Percentiles rank a stretch among this genome's conserved stretches.
Conservation (phyloP, 2,329 filamentous ascomycete genomes). For the Paecilomyces sp. region DNA sequence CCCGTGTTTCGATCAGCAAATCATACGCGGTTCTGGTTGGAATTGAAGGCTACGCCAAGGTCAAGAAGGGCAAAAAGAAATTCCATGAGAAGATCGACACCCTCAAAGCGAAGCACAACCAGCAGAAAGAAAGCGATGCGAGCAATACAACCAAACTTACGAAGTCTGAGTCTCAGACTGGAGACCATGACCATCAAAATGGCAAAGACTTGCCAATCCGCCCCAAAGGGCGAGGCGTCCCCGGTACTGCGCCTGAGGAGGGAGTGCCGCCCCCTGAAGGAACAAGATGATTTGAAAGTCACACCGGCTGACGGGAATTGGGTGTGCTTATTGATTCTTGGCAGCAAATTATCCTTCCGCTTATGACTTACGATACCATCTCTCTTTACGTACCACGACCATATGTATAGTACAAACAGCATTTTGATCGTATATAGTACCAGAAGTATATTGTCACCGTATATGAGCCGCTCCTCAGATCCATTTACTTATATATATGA, state of each 20-base stretch:
- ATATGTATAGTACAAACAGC: not conserved
- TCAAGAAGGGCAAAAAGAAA: constrained; percentile 57
- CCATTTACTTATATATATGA: no score
- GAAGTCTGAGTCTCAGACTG: not conserved
- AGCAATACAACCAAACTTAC: no score
- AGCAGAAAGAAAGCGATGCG: not conserved
- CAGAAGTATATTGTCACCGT: not conserved
- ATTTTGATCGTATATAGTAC: not conserved
- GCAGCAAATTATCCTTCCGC: not conserved
- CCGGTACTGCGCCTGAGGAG: constrained; percentile 17
- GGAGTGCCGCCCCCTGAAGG: constrained; percentile 20
- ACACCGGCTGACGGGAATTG: not conserved
- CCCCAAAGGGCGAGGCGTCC: constrained; percentile 6
- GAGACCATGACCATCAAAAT: constrained; percentile 29
- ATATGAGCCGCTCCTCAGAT: no score
- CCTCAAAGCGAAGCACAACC: not conserved
- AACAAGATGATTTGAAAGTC: constrained; percentile 4
- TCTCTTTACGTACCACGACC: not conserved
- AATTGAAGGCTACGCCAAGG: constrained; percentile 70
- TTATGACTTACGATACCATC: not conserved
- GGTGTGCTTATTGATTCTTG: not conserved
- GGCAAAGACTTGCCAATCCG: constrained; percentile 43
- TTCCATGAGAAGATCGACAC: constrained; percentile 33
- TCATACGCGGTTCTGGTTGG: constrained; percentile 78
- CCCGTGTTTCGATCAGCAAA: constrained; percentile 68